phyloP scores from a whole-genome alignment of 768 basidiomycete species.

The Daedaleopsis nitida region DNA sequence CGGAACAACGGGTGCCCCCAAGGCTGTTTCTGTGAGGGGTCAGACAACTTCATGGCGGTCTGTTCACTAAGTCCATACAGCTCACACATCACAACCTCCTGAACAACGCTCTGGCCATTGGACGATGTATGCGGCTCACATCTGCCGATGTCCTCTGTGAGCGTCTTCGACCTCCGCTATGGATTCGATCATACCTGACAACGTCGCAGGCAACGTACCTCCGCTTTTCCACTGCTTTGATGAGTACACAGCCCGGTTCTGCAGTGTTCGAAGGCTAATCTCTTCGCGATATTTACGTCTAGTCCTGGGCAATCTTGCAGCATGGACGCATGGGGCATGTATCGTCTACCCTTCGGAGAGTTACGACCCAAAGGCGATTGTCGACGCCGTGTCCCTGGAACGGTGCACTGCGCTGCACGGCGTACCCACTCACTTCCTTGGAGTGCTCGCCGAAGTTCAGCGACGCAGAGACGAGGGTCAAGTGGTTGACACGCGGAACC shows the following conservation, averaged over 20 bases:
- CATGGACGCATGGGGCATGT: conserved; percentile 73
- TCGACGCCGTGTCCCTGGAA: conserved; percentile 70
- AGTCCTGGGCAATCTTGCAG: conserved; percentile 78
- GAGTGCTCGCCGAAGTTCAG: conserved; percentile 68
- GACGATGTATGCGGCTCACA: conserved; percentile 68
- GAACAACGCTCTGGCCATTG: conserved; percentile 76
- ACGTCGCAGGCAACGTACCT: conserved; percentile 68
- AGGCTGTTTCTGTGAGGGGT: conserved; percentile 73
- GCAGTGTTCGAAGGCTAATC: background rate
- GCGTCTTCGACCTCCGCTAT: conserved; percentile 22
- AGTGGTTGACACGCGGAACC: conserved; percentile 45
- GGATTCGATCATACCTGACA: background rate
- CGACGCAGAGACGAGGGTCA: conserved; percentile 49
- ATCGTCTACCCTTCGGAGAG: conserved; percentile 74
- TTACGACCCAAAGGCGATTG: conserved; percentile 64
- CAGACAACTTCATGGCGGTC: background rate
- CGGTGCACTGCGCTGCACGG: conserved; percentile 80
- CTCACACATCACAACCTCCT: conserved; percentile 79
- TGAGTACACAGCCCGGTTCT: conserved; percentile 45
- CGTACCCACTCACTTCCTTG: conserved; percentile 85
- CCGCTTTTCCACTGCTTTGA: conserved; percentile 91
- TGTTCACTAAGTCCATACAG: conserved; percentile 34
- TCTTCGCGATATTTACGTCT: conserved; percentile 50
- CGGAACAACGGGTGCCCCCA: conserved; percentile 80
- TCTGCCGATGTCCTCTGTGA: conserved; percentile 68